Base-by-base conservation (phyloP, 1,284 basidiomycete species). In the Cryptococcus hybrid region DNA sequence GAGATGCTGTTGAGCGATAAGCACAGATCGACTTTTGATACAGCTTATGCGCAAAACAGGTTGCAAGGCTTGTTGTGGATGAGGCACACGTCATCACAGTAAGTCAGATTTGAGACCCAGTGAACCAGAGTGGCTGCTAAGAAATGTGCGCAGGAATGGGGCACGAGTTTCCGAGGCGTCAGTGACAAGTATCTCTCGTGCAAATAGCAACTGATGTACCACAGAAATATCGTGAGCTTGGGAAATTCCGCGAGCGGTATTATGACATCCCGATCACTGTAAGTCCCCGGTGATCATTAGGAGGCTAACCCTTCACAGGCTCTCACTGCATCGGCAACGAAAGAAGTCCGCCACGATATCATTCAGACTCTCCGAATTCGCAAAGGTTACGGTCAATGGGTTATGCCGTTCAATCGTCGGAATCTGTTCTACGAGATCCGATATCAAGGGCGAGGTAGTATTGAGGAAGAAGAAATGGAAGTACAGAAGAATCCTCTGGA, bases 41-140 rank as follows among this genome's bases (percentile, higher is more conserved):
- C 68, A 0, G 74, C 87, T 1, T 81, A 88, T 57, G 67, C 78
- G 9, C 81, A 85, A 30, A 80, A 11, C 81, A 85, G 58, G 76
- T 93, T 7, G 85, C 85, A 54, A 80, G 89, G 3, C 75, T 92
- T 15, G 88, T 92, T 3, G 82, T 91, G 2, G 89, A 93, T 62
- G 90, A 94, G 86, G 90, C 89, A 0, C 90, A 92, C 72, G 91
- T 90, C 61, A 90, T 92, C 56, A 88, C 88, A n/a, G 86, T 88
- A 63, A 67, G 82, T 67, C 30, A 30, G 3, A 4, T 30, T 30
- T 4, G 30, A 30, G 30, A 30, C 30, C 30, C 30, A 30, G 30
- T 30, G 30, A 30, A 30, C 30, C 30, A 30, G 30, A 30, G 30
- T 30, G 30, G 30, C 30, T 30, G 30, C 55, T 34, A 61, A 48